These are phyloP conservation scores for Suillus tomentosus DNA, from an alignment of 768 basidiomycete species.

Conservation along the genomic window DNA sequence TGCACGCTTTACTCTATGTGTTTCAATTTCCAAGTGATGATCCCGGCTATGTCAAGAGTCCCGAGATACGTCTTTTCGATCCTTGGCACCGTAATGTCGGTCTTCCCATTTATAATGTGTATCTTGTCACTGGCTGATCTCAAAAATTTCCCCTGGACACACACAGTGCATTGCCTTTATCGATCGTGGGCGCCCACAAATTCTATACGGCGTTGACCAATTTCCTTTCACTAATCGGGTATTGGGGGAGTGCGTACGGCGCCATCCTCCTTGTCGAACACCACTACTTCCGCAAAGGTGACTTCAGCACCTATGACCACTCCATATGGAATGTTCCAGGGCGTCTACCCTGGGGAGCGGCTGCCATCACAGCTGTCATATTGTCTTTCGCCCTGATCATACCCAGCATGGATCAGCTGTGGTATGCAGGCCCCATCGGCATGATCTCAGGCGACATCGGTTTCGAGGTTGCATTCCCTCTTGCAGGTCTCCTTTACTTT, in stretches of 20 bases:
- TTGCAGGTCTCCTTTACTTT: constrained; percentile 50
- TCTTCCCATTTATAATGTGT: constrained; percentile 15
- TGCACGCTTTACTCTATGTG: constrained; percentile 82
- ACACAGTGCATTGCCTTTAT: constrained; percentile 61
- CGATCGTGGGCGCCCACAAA: constrained; percentile 66
- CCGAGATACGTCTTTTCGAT: constrained; percentile 74
- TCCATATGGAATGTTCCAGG: constrained; percentile 51
- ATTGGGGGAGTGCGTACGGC: constrained; percentile 60
- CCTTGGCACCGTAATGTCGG: constrained; percentile 66
- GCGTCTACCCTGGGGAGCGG: constrained; percentile 60
- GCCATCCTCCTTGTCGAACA: constrained; percentile 69
- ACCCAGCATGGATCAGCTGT: constrained; percentile 70
- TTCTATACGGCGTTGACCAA: constrained; percentile 68
- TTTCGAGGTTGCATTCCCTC: constrained; percentile 58
- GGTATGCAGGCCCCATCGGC: constrained; percentile 73
- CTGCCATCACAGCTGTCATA: constrained; percentile 55
- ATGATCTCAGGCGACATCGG: constrained; percentile 68
- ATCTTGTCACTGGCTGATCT: constrained; percentile 15
- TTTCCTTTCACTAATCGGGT: constrained; percentile 70
- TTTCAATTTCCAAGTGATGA: constrained; percentile 69
- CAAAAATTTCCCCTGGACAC: neutral
- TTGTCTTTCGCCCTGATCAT: constrained; percentile 59
- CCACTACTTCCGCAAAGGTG: constrained; percentile 56
- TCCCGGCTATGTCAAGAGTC: constrained; percentile 57
- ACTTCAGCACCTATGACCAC: constrained; percentile 51